Conservation (phyloP, 305 asterid genomes). For the Withania somnifera region DNA sequence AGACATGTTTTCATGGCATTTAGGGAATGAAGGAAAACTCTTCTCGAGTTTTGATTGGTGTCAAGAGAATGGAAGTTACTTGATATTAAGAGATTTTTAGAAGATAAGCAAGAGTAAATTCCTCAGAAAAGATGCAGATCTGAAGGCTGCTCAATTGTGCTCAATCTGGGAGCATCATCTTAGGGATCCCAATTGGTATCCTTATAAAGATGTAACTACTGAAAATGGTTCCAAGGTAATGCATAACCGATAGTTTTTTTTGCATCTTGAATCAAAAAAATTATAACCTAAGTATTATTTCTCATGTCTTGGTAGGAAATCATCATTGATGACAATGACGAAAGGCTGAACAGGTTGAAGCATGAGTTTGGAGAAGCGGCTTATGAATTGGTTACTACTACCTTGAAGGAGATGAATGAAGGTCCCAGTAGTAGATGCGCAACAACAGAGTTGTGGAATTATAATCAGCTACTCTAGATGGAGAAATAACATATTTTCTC, state of each 20-base stretch:
- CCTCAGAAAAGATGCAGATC: neutral
- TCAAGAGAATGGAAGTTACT: conserved; percentile 25
- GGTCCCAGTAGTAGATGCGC: neutral
- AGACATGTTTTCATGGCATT: neutral
- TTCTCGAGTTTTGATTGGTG: conserved; percentile 9
- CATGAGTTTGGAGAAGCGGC: neutral
- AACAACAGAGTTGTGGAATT: conserved; percentile 7
- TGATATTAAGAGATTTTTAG: neutral
- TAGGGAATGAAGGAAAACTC: conserved; percentile 14
- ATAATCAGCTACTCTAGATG: conserved; percentile 7
- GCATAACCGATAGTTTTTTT: neutral
- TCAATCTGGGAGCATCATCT: conserved; percentile 18
- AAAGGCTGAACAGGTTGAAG: neutral
- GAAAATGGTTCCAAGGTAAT: conserved; percentile 12
- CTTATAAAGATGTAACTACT: conserved; percentile 7
- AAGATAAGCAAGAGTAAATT: neutral
- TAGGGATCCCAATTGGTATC: conserved; percentile 18
- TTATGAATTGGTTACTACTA: neutral
- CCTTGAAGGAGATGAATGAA: conserved; percentile 2
- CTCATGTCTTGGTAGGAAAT: neutral
- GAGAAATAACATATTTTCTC: conserved; percentile 3
- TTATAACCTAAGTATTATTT: too few species aligned
- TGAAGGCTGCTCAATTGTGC: conserved; percentile 8
- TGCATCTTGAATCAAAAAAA: too few species aligned
- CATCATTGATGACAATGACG: neutral